Percentiles rank a stretch among this genome's conserved stretches.
Conservation (phyloP, 2,329 filamentous ascomycete species). For the Neofusicoccum kwambonambiense region DNA sequence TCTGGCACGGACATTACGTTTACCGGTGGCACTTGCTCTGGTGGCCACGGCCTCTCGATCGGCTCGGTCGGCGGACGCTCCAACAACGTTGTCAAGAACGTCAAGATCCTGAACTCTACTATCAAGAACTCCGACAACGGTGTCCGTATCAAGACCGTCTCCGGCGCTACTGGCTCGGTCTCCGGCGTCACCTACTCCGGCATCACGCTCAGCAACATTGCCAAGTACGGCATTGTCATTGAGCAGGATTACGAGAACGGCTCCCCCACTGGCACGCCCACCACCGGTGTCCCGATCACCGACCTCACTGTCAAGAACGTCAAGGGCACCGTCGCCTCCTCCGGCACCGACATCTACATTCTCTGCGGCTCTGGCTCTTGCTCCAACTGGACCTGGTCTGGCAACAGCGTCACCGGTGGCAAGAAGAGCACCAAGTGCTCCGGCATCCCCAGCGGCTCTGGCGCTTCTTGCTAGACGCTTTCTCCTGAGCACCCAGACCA, state of each 20-base stretch:
- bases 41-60: conserved; percentile 55
- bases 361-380: conserved; percentile 55
- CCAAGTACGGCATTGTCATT: conserved; percentile 51
- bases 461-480: conserved; percentile 32
- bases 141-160: conserved; percentile 55
- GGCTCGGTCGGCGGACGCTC: conserved; percentile 53
- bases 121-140: conserved; percentile 52
- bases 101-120: conserved; percentile 49
- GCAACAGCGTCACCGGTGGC: conserved; percentile 42
- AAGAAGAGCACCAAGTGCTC: conserved; percentile 34
- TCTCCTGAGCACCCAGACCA: neutral
- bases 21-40: conserved; percentile 36
- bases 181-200: conserved; percentile 48
- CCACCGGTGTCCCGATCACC: conserved; percentile 49
- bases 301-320: conserved; percentile 43
- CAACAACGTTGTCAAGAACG: conserved; percentile 51
- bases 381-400: conserved; percentile 55
- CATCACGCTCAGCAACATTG: conserved; percentile 46
- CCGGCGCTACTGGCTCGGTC: conserved; percentile 53
- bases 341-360: conserved; percentile 49
- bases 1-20: conserved; percentile 39
- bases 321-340: conserved; percentile 37
- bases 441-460: conserved; percentile 33
- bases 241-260: conserved; percentile 55
- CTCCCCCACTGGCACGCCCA: conserved; percentile 44